Conservation (phyloP, 2,329 filamentous ascomycete species). For the Emmonsiellopsis sp. region DNA sequence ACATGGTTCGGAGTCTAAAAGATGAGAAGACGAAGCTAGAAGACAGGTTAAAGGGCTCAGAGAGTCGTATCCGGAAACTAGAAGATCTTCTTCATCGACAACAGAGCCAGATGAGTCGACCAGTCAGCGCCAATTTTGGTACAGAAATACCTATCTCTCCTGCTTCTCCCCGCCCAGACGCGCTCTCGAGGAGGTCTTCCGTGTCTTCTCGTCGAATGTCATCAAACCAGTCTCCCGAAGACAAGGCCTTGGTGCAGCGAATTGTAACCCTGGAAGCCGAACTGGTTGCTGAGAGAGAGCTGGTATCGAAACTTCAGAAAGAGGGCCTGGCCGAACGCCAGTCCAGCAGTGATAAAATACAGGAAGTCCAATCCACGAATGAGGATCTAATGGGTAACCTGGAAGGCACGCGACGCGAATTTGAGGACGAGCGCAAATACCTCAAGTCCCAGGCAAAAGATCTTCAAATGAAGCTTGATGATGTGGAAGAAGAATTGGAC, state of each 20-base stretch:
- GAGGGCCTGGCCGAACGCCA: constrained; percentile 55
- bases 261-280: constrained; percentile 68
- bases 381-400: constrained; percentile 91
- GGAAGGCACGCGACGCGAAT: constrained; percentile 83
- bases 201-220: constrained; percentile 54
- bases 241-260: constrained; percentile 53
- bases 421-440: constrained; percentile 71
- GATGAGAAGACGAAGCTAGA: constrained; percentile 72
- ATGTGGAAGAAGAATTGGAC: constrained; percentile 87
- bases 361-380: constrained; percentile 86
- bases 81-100: constrained; percentile 90
- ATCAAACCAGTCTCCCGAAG: constrained; percentile 49
- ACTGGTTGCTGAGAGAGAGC: constrained; percentile 63
- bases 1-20: constrained; percentile 65
- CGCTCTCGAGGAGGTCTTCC: constrained; percentile 49
- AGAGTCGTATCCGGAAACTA: constrained; percentile 80
- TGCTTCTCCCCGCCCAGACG: constrained; percentile 33
- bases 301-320: constrained; percentile 56
- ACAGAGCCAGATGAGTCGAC: constrained; percentile 53
- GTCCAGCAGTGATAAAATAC: constrained; percentile 57
- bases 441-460: constrained; percentile 72
- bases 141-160: constrained; percentile 32
- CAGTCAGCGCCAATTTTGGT: constrained; percentile 43
- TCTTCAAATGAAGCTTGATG: constrained; percentile 69
- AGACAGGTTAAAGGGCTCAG: constrained; percentile 67